Percentiles rank a stretch among this genome's conserved stretches.
These are phyloP conservation scores for Carex cristatella DNA, from an alignment of 176 grass and related monocot species.

Conservation along the genomic window DNA sequence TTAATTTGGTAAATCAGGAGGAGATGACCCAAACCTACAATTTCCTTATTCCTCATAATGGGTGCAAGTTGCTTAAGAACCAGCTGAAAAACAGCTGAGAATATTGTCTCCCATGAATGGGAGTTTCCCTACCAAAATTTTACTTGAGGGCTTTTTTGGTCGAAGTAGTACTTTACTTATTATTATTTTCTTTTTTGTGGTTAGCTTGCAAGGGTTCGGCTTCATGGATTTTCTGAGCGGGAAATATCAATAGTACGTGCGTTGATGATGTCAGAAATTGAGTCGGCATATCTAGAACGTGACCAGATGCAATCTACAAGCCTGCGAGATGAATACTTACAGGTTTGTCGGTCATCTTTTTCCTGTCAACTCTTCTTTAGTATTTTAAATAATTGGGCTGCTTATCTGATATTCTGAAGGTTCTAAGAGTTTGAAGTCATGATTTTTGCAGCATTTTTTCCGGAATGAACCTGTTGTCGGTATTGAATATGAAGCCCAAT, in stretches of 20 bases:
- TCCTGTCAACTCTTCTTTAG: slow-evolving; percentile 24
- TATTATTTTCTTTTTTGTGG: slow-evolving; percentile 13
- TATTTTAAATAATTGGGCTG: neutral
- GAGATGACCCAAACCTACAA: neutral
- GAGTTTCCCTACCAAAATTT: neutral
- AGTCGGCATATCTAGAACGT: slow-evolving; percentile 93
- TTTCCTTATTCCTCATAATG: neutral
- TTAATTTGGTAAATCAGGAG: neutral
- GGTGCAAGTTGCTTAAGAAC: neutral
- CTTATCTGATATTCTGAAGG: slow-evolving; percentile 15
- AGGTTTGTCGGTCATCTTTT: slow-evolving; percentile 43
- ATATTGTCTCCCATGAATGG: neutral
- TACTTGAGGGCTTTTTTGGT: neutral
- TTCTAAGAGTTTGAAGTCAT: slow-evolving; percentile 14
- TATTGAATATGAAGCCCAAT: slow-evolving; percentile 93
- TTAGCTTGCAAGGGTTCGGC: slow-evolving; percentile 85
- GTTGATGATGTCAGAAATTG: slow-evolving; percentile 99
- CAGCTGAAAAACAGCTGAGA: neutral
- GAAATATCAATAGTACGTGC: slow-evolving; percentile 97
- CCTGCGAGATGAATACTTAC: slow-evolving; percentile 82
- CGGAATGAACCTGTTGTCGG: slow-evolving; percentile 80
- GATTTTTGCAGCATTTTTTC: slow-evolving; percentile 81
- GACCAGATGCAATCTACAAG: slow-evolving; percentile 98
- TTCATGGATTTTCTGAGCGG: slow-evolving; percentile 97
- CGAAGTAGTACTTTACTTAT: neutral